Evolutionary conservation across 148 eudicot genomes (phyloP).

Genomic region (Arbutus unedo): DNA sequence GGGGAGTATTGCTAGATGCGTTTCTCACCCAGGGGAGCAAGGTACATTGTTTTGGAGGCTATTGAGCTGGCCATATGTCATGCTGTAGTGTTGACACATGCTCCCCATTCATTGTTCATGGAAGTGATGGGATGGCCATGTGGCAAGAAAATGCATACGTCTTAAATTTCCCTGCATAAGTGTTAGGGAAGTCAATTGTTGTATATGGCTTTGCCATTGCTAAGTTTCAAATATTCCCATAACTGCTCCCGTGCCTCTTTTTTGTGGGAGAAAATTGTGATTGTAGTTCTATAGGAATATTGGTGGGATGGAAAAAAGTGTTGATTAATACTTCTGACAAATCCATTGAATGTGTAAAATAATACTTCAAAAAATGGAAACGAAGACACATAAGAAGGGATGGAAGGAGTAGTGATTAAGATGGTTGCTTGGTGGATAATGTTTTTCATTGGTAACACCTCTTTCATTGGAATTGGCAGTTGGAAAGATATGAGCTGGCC

Average conservation of each 20-base stretch:
- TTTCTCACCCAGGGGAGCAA: background rate
- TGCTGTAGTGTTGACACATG: background rate
- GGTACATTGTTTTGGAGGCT: background rate
- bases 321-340: background rate
- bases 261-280: background rate
- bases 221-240: background rate
- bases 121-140: background rate
- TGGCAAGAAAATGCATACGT: background rate
- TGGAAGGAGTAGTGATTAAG: background rate
- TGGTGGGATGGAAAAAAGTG: background rate
- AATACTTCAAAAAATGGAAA: background rate
- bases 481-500: conserved; percentile 75
- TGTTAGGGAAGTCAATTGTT: background rate
- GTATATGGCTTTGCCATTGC: background rate
- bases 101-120: background rate
- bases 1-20: background rate
- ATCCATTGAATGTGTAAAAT: background rate
- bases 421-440: background rate
- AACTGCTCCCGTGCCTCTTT: background rate
- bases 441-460: conserved; percentile 2
- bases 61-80: background rate
- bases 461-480: conserved; percentile 46
- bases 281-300: background rate
- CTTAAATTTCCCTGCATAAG: background rate
- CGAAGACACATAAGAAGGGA: background rate